Conservation (phyloP, 495 filamentous ascomycete species). For the Penicillium salamii region DNA sequence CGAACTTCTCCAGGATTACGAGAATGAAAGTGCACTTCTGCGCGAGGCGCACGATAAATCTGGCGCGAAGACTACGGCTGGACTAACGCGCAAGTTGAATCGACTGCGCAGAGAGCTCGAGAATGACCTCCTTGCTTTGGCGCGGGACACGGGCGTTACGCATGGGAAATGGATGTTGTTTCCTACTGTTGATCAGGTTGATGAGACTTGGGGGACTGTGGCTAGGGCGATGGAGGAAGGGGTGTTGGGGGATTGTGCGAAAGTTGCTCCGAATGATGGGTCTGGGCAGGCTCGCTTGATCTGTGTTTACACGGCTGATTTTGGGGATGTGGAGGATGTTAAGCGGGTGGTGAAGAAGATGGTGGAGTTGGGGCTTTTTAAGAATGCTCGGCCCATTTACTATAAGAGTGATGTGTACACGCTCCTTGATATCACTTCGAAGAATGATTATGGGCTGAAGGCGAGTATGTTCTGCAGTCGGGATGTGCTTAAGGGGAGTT, state of each 20-base stretch:
- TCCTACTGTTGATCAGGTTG: constrained; percentile 50
- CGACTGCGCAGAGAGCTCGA: constrained; percentile 50
- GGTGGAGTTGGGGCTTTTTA: constrained; percentile 57
- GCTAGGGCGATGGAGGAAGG: constrained; percentile 60
- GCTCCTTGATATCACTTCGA: constrained; percentile 59
- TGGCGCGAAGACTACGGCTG: constrained; percentile 31
- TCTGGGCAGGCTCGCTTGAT: constrained; percentile 50
- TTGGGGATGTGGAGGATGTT: constrained; percentile 64
- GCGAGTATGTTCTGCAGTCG: constrained; percentile 50
- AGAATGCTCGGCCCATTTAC: constrained; percentile 54
- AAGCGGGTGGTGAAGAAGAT: constrained; percentile 60
- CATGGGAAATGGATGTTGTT: constrained; percentile 91
- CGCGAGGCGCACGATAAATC: constrained; percentile 37
- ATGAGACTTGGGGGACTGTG: constrained; percentile 61
- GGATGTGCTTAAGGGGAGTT: constrained; percentile 36
- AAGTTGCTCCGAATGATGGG: constrained; percentile 60
- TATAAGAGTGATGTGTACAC: constrained; percentile 86
- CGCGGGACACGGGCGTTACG: constrained; percentile 51
- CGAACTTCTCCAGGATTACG: constrained; percentile 41
- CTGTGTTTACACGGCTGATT: constrained; percentile 76
- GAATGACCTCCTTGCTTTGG: constrained; percentile 53
- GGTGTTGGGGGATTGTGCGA: constrained; percentile 65
- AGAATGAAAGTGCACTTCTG: constrained; percentile 31
- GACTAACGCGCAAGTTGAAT: constrained; percentile 48
- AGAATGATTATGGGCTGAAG: constrained; percentile 67